A percentile compares a stretch with the other conserved stretches of the same genome.
These are phyloP conservation scores for Panicum virgatum DNA, from an alignment of 202 grass and related monocot genomes.

Conservation along the genomic window DNA sequence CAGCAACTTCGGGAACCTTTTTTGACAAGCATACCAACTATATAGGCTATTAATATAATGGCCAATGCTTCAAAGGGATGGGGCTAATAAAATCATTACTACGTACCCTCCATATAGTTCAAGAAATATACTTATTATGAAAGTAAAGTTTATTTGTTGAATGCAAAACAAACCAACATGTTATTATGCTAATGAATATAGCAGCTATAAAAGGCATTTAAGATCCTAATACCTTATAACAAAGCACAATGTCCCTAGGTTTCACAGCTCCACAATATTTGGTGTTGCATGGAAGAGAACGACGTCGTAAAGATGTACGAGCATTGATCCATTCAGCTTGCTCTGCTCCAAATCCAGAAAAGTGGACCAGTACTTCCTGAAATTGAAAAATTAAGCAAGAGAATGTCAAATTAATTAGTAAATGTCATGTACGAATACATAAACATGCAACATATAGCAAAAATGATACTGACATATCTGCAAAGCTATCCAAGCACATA, in stretches of 20 bases:
- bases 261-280: conserved; percentile 62
- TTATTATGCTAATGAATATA: too few relatives aligned
- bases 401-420: not conserved
- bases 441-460: not conserved
- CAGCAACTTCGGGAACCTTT: too few relatives aligned
- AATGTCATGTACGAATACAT: not conserved
- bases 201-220: too few relatives aligned
- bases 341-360: conserved; percentile 63
- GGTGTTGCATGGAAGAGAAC: conserved; percentile 69
- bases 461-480: not conserved
- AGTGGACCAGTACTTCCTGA: conserved; percentile 74
- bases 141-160: too few relatives aligned
- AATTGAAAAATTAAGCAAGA: not conserved
- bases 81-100: too few relatives aligned
- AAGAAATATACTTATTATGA: too few relatives aligned
- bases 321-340: conserved; percentile 90
- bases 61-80: too few relatives aligned
- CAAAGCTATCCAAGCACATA: not conserved
- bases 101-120: too few relatives aligned
- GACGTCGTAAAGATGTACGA: conserved; percentile 56
- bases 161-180: too few relatives aligned
- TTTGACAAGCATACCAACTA: too few relatives aligned
- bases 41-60: too few relatives aligned
- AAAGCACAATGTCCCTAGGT: conserved; percentile 51
- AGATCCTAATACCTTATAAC: too few relatives aligned